Conservation (phyloP, 495 filamentous ascomycete genomes). For the Amniculicola lignicola region DNA sequence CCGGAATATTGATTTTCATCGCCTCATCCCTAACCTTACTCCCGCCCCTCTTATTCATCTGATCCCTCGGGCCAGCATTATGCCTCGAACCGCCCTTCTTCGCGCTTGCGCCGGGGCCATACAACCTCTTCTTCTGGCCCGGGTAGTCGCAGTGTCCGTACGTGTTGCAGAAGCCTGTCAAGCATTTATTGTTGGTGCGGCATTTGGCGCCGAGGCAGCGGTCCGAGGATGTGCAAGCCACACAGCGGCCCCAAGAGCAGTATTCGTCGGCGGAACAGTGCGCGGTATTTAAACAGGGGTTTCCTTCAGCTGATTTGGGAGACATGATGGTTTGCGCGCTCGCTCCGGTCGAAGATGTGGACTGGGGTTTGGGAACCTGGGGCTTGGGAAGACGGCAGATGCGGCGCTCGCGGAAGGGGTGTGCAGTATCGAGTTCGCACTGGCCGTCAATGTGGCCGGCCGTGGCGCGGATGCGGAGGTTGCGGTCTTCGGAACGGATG, state of each 20-base stretch:
- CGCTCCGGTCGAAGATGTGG: not conserved
- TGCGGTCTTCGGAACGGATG: slow-evolving; percentile 3
- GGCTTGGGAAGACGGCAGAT: not conserved
- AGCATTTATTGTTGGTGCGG: slow-evolving; percentile 21
- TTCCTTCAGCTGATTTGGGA: not conserved
- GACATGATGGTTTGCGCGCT: no score
- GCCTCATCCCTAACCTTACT: slow-evolving; percentile 28
- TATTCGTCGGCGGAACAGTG: slow-evolving; percentile 26
- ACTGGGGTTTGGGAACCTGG: not conserved
- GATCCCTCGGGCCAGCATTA: slow-evolving; percentile 14
- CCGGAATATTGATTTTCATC: slow-evolving; percentile 21
- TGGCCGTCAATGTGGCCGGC: not conserved
- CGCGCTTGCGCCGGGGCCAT: slow-evolving; percentile 10
- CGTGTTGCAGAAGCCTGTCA: slow-evolving; percentile 29
- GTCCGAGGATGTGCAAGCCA: slow-evolving; percentile 7
- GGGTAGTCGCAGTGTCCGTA: slow-evolving; percentile 29
- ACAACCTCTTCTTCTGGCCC: slow-evolving; percentile 1
- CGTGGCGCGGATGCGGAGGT: not conserved
- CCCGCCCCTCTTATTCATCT: slow-evolving; percentile 16
- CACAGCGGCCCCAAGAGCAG: slow-evolving; percentile 29
- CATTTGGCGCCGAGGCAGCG: slow-evolving; percentile 27
- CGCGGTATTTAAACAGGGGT: slow-evolving; percentile 17
- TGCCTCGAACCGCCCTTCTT: slow-evolving; percentile 15
- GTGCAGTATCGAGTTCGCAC: slow-evolving; percentile 4
- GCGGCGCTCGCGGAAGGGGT: slow-evolving; percentile 1